Evolutionary conservation across 1,284 basidiomycete genomes (phyloP).

Genomic region (Cutaneotrichosporon curvatum): DNA sequence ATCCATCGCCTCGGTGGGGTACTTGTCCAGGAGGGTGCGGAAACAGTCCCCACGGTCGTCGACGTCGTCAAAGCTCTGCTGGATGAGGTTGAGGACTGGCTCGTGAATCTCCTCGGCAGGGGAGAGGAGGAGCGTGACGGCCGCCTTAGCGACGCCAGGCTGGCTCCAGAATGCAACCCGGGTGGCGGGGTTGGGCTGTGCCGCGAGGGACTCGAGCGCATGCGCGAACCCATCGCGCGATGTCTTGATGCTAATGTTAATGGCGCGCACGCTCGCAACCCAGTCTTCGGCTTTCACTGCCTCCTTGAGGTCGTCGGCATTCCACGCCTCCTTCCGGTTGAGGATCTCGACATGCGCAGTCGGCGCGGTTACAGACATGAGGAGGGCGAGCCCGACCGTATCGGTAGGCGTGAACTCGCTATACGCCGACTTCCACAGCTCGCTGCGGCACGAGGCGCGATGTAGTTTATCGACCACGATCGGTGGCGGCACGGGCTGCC

Average conservation of each 20-base stretch:
- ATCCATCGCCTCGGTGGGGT: constrained; percentile 58
- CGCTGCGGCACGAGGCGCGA: constrained; percentile 48
- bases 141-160: constrained; percentile 50
- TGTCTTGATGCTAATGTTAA: constrained; percentile 56
- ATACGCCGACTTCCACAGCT: constrained; percentile 65
- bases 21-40: constrained; percentile 61
- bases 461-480: constrained; percentile 24
- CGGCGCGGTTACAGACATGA: constrained; percentile 56
- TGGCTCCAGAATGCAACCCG: constrained; percentile 54
- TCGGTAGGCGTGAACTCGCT: constrained; percentile 56
- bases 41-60: constrained; percentile 81
- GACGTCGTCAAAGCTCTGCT: constrained; percentile 76
- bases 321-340: constrained; percentile 38
- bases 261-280: constrained; percentile 34
- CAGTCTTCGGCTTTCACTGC: constrained; percentile 38
- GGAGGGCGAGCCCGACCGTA: constrained; percentile 52
- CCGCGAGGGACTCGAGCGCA: constrained; percentile 57
- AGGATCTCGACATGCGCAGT: constrained; percentile 63
- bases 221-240: constrained; percentile 60
- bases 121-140: constrained; percentile 67
- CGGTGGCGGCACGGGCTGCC: constrained; percentile 8
- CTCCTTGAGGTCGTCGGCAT: constrained; percentile 27
- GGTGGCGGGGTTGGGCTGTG: constrained; percentile 50
- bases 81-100: constrained; percentile 65
- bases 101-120: constrained; percentile 66